Evolutionary conservation across 169 alveolate species (phyloP).

Genomic region (Eimeria tenella): DNA sequence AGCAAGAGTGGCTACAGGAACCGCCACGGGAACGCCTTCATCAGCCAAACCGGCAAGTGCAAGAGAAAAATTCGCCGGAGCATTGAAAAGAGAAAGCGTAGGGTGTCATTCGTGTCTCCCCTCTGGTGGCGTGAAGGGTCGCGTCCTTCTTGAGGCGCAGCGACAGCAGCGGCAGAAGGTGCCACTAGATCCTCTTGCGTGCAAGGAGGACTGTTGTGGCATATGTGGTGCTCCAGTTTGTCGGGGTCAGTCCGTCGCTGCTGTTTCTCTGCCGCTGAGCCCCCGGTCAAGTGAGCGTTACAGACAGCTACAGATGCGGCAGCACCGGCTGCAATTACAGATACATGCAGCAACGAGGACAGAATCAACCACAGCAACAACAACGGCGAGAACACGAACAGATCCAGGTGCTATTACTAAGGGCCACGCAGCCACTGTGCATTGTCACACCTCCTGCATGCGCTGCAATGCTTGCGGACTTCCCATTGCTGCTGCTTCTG

Average conservation of each 20-base stretch:
- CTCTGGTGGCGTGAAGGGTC: no score
- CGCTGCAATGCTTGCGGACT: not conserved
- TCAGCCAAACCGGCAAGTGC: not conserved
- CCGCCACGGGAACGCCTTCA: not conserved
- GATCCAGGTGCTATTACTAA: not conserved
- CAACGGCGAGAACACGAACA: not conserved
- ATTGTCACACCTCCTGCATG: conserved; percentile 7
- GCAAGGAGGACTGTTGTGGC: conserved; percentile 18
- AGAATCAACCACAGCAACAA: not conserved
- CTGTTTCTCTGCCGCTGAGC: not conserved
- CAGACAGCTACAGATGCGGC: not conserved
- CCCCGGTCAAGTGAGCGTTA: not conserved
- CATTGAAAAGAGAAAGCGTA: not conserved
- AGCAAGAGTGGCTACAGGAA: not conserved
- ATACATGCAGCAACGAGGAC: not conserved
- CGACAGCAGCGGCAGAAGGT: conserved; percentile 10
- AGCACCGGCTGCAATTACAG: not conserved
- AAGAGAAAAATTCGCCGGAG: no score
- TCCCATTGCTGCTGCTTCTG: not conserved
- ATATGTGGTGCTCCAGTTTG: not conserved
- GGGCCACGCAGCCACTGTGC: not conserved
- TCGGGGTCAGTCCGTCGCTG: not conserved
- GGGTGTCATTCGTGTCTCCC: not conserved
- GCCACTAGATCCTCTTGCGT: not conserved
- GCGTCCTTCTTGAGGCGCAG: not conserved